Evolutionary conservation across 805 yeast species (phyloP).

Genomic region (Wickerhamiella qilinensis): DNA sequence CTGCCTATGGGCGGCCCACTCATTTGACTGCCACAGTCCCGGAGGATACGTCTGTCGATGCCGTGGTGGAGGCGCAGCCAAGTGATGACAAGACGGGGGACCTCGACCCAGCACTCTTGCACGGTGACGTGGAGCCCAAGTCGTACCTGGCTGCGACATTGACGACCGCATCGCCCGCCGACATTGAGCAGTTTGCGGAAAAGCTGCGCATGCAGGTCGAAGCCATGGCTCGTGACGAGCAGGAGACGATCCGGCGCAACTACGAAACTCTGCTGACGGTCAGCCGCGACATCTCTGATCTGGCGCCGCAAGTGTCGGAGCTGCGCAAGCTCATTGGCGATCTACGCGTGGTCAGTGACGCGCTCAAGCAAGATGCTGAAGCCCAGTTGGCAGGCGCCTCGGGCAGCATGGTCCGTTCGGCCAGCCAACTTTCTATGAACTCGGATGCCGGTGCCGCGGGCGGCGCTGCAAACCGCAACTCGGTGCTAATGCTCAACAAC

Average conservation of each 20-base stretch:
- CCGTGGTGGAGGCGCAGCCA: too few species aligned
- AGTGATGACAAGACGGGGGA: too few species aligned
- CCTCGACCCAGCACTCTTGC: slow-evolving; percentile 29
- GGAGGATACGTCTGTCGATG: background rate
- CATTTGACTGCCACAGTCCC: background rate
- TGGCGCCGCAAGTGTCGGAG: slow-evolving; percentile 46
- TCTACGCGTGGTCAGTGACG: slow-evolving; percentile 40
- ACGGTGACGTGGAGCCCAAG: slow-evolving; percentile 32
- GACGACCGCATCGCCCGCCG: slow-evolving; percentile 10
- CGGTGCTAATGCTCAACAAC: slow-evolving; percentile 56
- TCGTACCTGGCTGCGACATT: slow-evolving; percentile 7
- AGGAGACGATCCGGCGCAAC: slow-evolving; percentile 17
- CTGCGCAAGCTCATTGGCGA: slow-evolving; percentile 46
- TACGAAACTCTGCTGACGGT: slow-evolving; percentile 20
- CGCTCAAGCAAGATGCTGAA: slow-evolving; percentile 47
- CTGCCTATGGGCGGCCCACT: too few species aligned
- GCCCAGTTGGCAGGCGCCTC: slow-evolving; percentile 1
- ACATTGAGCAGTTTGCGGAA: slow-evolving; percentile 10
- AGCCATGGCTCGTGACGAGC: slow-evolving; percentile 12
- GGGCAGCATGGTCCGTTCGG: background rate
- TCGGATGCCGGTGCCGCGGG: background rate
- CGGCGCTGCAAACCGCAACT: slow-evolving; percentile 12
- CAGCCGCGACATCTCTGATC: slow-evolving; percentile 38
- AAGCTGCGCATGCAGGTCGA: slow-evolving; percentile 9
- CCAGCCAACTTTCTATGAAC: slow-evolving; percentile 2